Conservation (phyloP, 208 protist species). For the Leishmania braziliensis region DNA sequence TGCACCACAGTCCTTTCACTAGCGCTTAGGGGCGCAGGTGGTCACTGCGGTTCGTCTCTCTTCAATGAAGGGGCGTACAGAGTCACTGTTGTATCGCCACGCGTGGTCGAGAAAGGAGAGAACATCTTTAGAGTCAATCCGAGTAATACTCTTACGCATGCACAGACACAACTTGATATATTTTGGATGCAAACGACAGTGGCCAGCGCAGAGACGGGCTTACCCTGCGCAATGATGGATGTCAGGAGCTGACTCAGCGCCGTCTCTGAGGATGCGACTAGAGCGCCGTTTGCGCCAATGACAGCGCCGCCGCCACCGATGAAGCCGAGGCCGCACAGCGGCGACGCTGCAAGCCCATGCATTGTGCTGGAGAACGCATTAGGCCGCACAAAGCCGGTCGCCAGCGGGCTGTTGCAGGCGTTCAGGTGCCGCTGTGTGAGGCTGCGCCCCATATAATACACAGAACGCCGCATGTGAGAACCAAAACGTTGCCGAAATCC, state of each 20-base stretch:
- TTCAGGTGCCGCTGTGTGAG: conserved; percentile 88
- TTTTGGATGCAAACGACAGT: conserved; percentile 77
- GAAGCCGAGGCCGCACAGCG: conserved; percentile 36
- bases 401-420: conserved; percentile 69
- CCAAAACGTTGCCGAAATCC: background rate
- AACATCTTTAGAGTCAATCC: conserved; percentile 29
- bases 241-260: conserved; percentile 50
- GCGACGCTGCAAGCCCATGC: conserved; percentile 44
- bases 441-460: conserved; percentile 86
- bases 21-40: background rate
- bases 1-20: background rate
- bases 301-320: conserved; percentile 27
- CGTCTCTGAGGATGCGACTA: conserved; percentile 39
- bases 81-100: background rate
- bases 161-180: conserved; percentile 86
- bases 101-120: background rate
- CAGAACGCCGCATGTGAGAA: conserved; percentile 64
- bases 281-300: conserved; percentile 9
- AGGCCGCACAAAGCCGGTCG: conserved; percentile 80
- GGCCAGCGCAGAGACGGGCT: conserved; percentile 34
- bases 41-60: background rate
- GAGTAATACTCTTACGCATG: conserved; percentile 89
- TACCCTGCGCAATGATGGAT: conserved; percentile 52
- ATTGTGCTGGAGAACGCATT: conserved; percentile 50
- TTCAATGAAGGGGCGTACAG: background rate